Evolutionary conservation across 1,284 basidiomycete genomes (phyloP).

Genomic region (Blastosporella zonata): DNA sequence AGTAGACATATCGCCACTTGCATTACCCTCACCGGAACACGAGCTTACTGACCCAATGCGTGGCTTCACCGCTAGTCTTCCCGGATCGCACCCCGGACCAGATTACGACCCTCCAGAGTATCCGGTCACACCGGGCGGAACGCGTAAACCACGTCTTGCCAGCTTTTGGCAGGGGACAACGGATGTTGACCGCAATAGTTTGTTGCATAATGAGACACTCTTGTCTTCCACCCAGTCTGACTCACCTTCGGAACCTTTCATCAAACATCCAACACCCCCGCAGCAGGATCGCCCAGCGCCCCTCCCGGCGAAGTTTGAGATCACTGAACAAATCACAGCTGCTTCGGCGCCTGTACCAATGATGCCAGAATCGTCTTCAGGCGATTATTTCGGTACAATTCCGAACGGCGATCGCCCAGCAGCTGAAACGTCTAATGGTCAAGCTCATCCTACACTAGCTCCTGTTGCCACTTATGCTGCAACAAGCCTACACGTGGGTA

Average conservation of each 20-base stretch:
- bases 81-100: conserved; percentile 49
- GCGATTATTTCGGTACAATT: conserved; percentile 32
- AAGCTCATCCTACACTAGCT: background rate
- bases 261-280: conserved; percentile 1
- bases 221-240: conserved; percentile 8
- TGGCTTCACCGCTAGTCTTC: conserved; percentile 62
- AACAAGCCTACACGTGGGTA: conserved; percentile 19
- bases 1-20: conserved; percentile 74
- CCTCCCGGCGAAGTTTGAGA: background rate
- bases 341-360: conserved; percentile 26
- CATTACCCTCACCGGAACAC: conserved; percentile 82
- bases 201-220: conserved; percentile 8
- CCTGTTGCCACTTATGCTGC: background rate
- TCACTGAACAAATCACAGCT: conserved; percentile 19
- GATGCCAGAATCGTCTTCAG: conserved; percentile 12
- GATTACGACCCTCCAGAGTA: conserved; percentile 23
- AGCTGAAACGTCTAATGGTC: conserved; percentile 4
- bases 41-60: conserved; percentile 86
- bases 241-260: background rate
- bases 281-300: conserved; percentile 2
- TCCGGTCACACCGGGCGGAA: conserved; percentile 44
- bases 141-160: conserved; percentile 53
- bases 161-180: conserved; percentile 70
- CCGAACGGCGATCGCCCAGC: conserved; percentile 1
- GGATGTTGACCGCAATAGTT: conserved; percentile 31